Base-by-base conservation (phyloP, 805 yeast genomes). In the Brettanomyces sp. region DNA sequence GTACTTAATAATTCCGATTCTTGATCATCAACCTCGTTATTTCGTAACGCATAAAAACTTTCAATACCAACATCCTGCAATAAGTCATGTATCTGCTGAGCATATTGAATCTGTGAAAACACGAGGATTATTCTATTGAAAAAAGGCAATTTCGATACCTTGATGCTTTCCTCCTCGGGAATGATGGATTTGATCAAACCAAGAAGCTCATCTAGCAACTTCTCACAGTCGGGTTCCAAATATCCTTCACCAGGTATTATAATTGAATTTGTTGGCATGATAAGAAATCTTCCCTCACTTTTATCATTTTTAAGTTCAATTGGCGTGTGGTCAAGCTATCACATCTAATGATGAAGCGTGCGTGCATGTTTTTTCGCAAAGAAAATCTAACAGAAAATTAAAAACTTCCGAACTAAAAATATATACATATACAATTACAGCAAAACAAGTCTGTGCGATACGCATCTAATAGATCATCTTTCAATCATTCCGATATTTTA, bases 51-150 rank as follows among this genome's bases (percentile, higher is more conserved):
- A 42, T 44, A 60, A 18, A 52, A 44, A 28, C 56, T 53, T 40
- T 48, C 49, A n/a, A 59, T 56, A 2, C 53, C 46, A 25, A 55
- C 50, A 3, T 49, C 39, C 18, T 40, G 36, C 13, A 64, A 41
- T 6, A 52, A 22, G 4, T 50, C 33, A 37, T 48, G 51, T 1
- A 55, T 51, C 11, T 41, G 23, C 12, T 43, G 32, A 2, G 64
- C 51, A 2, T 53, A 41, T 18, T 39, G 48, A 2, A 46, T 35
- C 3, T 51, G 38, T 14, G 53, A 49, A 41, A 64, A 64, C 6
- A 59, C 56, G 7, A 63, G 7, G 5, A 64, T 28, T 21, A 62
- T 37, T 46, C 67, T 51, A 11, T 51, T 48, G 28, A 64, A 55
- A 1, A 60, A 52, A n/a, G 48, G 53, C n/a, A 64, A 48, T 3